These are phyloP conservation scores for Sclerospora graminicola DNA, from an alignment of 352 stramenopile species.

Conservation along the genomic window DNA sequence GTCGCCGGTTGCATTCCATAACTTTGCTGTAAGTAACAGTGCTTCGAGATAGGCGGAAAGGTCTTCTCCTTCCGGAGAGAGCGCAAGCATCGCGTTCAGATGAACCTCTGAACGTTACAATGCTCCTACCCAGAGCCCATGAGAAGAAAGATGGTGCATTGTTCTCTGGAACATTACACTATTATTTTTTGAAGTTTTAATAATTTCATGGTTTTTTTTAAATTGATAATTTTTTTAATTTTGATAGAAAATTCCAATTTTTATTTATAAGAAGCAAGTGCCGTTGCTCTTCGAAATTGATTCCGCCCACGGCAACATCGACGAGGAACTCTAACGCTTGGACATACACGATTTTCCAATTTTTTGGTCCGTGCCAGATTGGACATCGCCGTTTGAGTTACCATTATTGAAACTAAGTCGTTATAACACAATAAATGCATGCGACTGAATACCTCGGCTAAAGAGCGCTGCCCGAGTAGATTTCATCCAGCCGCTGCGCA, in stretches of 20 bases:
- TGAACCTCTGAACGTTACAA: conserved; percentile 29
- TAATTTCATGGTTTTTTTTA: too few relatives aligned
- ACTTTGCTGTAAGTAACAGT: conserved; percentile 21
- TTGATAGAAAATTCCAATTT: too few relatives aligned
- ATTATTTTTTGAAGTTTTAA: too few relatives aligned
- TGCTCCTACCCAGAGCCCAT: conserved; percentile 34
- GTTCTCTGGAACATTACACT: conserved; percentile 33
- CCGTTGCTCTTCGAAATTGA: background rate
- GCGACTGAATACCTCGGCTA: conserved; percentile 35
- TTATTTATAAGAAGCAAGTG: too few relatives aligned
- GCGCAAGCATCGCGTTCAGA: conserved; percentile 24
- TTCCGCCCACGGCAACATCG: conserved; percentile 6
- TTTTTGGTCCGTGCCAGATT: conserved; percentile 7
- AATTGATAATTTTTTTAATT: too few relatives aligned
- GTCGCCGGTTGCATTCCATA: conserved; percentile 26
- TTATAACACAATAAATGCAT: conserved; percentile 49
- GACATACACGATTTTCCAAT: conserved; percentile 16
- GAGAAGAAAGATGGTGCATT: conserved; percentile 35
- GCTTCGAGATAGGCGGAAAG: conserved; percentile 36
- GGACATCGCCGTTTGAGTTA: conserved; percentile 37
- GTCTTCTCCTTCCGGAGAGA: conserved; percentile 41
- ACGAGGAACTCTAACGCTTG: conserved; percentile 26
- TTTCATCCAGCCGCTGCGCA: too few relatives aligned
- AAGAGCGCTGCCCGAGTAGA: conserved; percentile 35
- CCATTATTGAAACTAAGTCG: conserved; percentile 36